These are phyloP conservation scores for Peronospora belbahrii DNA, from an alignment of 352 stramenopile species.

Conservation along the genomic window DNA sequence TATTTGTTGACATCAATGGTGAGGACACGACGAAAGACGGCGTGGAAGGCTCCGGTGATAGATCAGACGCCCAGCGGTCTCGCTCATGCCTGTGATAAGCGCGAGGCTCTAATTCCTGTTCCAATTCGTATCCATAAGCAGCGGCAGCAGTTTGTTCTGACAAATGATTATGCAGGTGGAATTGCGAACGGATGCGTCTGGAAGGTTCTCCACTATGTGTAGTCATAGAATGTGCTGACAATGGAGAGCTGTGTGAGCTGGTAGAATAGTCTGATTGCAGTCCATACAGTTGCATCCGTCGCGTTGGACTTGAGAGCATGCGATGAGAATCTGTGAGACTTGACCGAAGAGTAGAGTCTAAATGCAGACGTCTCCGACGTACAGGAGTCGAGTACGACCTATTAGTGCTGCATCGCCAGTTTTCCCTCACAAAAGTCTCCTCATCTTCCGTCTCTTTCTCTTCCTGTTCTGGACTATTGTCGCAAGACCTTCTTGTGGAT, in stretches of 20 bases:
- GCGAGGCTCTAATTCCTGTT: conserved; percentile 24
- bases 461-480: conserved; percentile 21
- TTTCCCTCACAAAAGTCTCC: not conserved
- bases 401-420: conserved; percentile 7
- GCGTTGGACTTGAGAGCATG: conserved; percentile 6
- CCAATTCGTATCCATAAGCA: conserved; percentile 24
- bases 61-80: conserved; percentile 19
- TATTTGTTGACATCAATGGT: conserved; percentile 7
- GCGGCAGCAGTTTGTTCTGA: conserved; percentile 21
- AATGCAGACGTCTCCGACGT: conserved; percentile 23
- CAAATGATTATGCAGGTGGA: conserved; percentile 15
- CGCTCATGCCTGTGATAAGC: conserved; percentile 15
- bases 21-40: conserved; percentile 13
- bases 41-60: conserved; percentile 6
- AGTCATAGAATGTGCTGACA: conserved; percentile 11
- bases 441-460: conserved; percentile 24
- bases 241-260: conserved; percentile 12
- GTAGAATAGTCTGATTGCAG: conserved; percentile 8
- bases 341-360: conserved; percentile 29
- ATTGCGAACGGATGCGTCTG: conserved; percentile 13
- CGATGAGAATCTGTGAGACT: conserved; percentile 6
- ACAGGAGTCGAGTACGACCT: conserved; percentile 5
- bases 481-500: not conserved
- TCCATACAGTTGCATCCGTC: conserved; percentile 1
- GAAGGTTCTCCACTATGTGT: conserved; percentile 8